Conservation (phyloP, 2,329 filamentous ascomycete genomes). For the Venturia nashicola region DNA sequence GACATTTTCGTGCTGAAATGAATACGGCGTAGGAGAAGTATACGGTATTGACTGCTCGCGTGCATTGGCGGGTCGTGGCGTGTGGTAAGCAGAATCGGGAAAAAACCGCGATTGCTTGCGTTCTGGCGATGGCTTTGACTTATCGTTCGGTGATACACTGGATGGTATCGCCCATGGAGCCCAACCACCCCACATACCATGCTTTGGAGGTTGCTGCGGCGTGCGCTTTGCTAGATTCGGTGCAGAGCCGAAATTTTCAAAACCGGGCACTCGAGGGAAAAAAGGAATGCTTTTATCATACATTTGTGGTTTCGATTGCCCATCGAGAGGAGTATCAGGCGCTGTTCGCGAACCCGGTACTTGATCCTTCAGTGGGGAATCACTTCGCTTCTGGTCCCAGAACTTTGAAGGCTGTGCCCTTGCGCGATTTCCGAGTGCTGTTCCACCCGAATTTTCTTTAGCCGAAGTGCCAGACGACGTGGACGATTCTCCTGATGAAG, state of each 20-base stretch:
- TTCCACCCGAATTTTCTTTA: not conserved
- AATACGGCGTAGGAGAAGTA: not conserved
- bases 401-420: constrained; percentile 5
- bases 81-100: not conserved
- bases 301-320: constrained; percentile 6
- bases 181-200: not conserved
- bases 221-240: not conserved
- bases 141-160: not conserved
- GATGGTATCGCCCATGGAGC: not conserved
- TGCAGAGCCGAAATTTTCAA: not conserved
- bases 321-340: not conserved
- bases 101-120: not conserved
- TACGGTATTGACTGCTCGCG: not conserved
- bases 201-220: not conserved
- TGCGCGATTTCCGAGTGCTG: not conserved
- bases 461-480: not conserved
- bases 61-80: not conserved
- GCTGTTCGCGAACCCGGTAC: not conserved
- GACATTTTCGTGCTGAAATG: not conserved
- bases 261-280: not conserved
- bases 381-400: not conserved
- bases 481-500: constrained; percentile 3
- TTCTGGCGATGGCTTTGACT: not conserved
- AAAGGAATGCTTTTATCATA: not conserved
- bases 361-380: constrained; percentile 2